A percentile compares a stretch with the other conserved stretches of the same genome.
phyloP scores from a whole-genome alignment of 176 grass and related monocot species.

The Rhynchospora tenuis region DNA sequence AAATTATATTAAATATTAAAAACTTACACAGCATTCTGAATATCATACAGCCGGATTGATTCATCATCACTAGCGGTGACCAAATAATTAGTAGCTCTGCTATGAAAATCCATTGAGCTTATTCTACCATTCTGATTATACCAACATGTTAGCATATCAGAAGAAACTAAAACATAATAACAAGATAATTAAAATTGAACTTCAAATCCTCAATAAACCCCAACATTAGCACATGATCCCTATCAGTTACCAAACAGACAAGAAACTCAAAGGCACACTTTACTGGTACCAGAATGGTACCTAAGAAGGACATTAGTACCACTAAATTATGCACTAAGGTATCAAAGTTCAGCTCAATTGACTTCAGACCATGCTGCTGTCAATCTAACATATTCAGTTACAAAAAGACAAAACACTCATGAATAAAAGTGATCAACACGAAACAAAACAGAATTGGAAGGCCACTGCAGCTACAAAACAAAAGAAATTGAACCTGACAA shows the following conservation, averaged over 20 bases:
- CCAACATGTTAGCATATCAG: neutral
- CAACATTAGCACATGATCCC: neutral
- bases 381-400: neutral
- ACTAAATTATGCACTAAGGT: neutral
- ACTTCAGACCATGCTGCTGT: neutral
- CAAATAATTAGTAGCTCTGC: slow-evolving; percentile 65
- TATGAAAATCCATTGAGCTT: slow-evolving; percentile 97
- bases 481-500: neutral
- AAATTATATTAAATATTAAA: no score
- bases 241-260: neutral
- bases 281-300: neutral
- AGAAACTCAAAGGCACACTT: neutral
- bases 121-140: slow-evolving; percentile 80
- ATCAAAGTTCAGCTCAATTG: neutral
- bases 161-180: neutral
- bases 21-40: slow-evolving; percentile 88
- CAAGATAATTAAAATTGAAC: neutral
- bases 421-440: neutral
- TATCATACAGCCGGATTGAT: slow-evolving; percentile 92
- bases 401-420: neutral
- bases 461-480: neutral
- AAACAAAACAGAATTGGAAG: neutral
- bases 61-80: slow-evolving; percentile 95
- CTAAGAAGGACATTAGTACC: neutral
- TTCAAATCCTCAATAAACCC: neutral